Evolutionary conservation across 192 early-diverging fungal genomes (phyloP).

Genomic region (Coemansia sp.): DNA sequence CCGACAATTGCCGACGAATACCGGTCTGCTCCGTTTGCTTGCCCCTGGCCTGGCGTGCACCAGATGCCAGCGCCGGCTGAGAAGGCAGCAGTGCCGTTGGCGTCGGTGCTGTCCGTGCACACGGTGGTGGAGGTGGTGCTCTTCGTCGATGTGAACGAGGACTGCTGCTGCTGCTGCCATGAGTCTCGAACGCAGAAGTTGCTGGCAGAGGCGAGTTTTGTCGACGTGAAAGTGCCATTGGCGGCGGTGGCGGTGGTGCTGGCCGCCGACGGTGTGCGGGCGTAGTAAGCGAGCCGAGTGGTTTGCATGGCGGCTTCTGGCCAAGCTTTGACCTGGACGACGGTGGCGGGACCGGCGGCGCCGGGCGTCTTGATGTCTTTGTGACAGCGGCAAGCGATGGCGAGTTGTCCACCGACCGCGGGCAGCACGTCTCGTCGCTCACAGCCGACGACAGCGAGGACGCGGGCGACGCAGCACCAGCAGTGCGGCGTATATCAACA

Average conservation of each 20-base stretch:
- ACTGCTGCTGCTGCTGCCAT: background rate
- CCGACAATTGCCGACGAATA: constrained; percentile 47
- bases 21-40: constrained; percentile 33
- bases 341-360: constrained; percentile 26
- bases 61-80: constrained; percentile 29
- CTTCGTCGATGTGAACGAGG: constrained; percentile 6
- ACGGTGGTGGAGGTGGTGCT: constrained; percentile 26
- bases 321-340: constrained; percentile 1
- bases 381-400: background rate
- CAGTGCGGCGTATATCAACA: constrained; percentile 4
- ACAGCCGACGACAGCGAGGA: constrained; percentile 38
- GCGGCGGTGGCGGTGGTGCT: constrained; percentile 22
- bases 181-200: background rate
- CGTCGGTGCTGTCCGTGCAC: background rate
- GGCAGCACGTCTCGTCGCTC: constrained; percentile 49
- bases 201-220: background rate
- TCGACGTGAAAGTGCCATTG: background rate
- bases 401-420: constrained; percentile 8
- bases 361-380: constrained; percentile 19
- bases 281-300: background rate
- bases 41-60: constrained; percentile 6
- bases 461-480: constrained; percentile 29
- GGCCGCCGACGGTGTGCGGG: constrained; percentile 24
- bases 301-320: background rate
- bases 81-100: constrained; percentile 3